phyloP scores from a whole-genome alignment of 164 flowering plant species.

The Magnolia kwangsiensis region DNA sequence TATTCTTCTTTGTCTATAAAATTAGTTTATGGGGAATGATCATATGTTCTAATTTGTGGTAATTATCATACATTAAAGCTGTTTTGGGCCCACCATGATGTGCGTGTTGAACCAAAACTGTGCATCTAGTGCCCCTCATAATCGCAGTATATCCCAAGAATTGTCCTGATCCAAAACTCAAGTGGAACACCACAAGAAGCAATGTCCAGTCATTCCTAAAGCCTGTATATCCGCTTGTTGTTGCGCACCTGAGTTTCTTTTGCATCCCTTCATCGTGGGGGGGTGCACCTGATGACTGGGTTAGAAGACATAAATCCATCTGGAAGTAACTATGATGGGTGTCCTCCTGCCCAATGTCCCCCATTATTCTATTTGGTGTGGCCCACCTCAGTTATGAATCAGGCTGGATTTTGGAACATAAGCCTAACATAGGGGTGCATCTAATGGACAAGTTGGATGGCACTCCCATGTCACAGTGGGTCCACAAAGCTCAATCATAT shows the following conservation, averaged over 20 bases:
- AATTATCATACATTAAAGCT: background rate
- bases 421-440: too few relatives aligned
- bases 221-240: background rate
- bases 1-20: too few relatives aligned
- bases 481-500: background rate
- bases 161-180: too few relatives aligned
- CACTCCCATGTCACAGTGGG: background rate
- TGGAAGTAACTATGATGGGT: too few relatives aligned
- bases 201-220: background rate
- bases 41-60: too few relatives aligned
- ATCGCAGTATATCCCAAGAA: too few relatives aligned
- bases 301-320: too few relatives aligned
- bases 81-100: background rate
- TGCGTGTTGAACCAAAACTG: background rate
- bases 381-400: too few relatives aligned
- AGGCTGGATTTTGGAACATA: too few relatives aligned
- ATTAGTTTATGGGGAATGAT: too few relatives aligned
- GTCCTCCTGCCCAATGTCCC: background rate
- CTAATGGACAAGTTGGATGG: too few relatives aligned
- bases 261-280: background rate
- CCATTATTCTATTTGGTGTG: background rate
- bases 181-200: too few relatives aligned
- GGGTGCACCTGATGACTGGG: background rate
- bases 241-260: background rate
- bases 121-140: background rate